phyloP scores from a whole-genome alignment of 352 stramenopile genomes.

The Hyaloperonospora arabidopsidis region DNA sequence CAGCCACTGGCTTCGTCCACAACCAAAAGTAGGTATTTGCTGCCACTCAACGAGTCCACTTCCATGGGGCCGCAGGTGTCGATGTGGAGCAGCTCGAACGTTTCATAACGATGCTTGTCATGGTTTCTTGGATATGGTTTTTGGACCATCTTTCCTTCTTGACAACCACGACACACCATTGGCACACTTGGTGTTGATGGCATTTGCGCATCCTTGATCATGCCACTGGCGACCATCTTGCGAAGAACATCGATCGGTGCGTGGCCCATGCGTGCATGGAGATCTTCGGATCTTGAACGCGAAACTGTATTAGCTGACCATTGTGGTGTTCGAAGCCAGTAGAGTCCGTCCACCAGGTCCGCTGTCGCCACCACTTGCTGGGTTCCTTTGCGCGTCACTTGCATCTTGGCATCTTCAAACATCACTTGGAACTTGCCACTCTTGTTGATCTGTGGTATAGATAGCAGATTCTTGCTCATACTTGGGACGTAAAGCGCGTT shows the following conservation, averaged over 20 bases:
- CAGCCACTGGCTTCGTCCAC: no score
- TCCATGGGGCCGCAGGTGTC: no score
- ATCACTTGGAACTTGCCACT: constrained; percentile 14
- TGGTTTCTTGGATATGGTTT: no score
- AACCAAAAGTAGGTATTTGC: no score
- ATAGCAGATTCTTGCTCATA: constrained; percentile 18
- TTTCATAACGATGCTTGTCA: no score
- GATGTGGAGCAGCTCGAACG: no score
- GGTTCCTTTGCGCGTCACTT: constrained; percentile 9
- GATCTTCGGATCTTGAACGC: neutral
- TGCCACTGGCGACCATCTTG: neutral
- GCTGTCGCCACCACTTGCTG: constrained; percentile 11
- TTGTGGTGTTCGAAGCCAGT: constrained; percentile 8
- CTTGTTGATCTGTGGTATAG: constrained; percentile 4
- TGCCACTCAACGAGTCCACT: no score
- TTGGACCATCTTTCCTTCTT: no score
- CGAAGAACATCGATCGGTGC: neutral
- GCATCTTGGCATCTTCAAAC: constrained; percentile 12
- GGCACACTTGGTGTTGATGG: neutral
- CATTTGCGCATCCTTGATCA: neutral
- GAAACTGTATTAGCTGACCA: neutral
- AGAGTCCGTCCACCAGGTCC: constrained; percentile 11
- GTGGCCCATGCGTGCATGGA: neutral
- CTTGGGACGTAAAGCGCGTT: constrained; percentile 9
- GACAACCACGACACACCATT: no score